Evolutionary conservation across 1,284 basidiomycete genomes (phyloP).

Genomic region (Mycena citricolor): DNA sequence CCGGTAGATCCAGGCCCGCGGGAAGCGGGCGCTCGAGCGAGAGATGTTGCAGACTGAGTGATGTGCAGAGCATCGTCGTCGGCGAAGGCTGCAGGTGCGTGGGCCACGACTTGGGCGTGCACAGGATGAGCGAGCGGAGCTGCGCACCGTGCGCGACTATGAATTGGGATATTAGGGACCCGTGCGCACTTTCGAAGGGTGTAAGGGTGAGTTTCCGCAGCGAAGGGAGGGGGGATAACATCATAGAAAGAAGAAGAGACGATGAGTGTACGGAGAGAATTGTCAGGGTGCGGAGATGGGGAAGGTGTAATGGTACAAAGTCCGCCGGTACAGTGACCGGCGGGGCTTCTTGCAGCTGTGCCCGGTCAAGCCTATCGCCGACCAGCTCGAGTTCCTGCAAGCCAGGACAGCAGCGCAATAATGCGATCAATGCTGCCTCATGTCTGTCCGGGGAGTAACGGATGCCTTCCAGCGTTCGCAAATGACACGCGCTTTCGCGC

Average conservation of each 20-base stretch:
- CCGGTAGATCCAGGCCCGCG: conserved; percentile 36
- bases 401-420: conserved; percentile 56
- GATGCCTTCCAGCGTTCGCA: conserved; percentile 65
- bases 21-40: conserved; percentile 69
- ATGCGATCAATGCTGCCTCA: conserved; percentile 50
- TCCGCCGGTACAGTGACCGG: conserved; percentile 28
- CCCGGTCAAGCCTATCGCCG: conserved; percentile 54
- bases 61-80: conserved; percentile 48
- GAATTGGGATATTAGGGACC: conserved; percentile 58
- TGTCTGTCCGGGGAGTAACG: conserved; percentile 44
- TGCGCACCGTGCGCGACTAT: conserved; percentile 61
- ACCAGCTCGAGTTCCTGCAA: conserved; percentile 70
- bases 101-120: conserved; percentile 73
- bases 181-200: conserved; percentile 65
- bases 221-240: conserved; percentile 61
- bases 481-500: conserved; percentile 50
- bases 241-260: conserved; percentile 59
- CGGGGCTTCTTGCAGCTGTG: conserved; percentile 39
- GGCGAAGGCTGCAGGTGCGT: conserved; percentile 62
- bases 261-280: conserved; percentile 69
- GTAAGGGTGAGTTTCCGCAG: conserved; percentile 73
- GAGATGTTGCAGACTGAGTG: conserved; percentile 60
- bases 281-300: conserved; percentile 60
- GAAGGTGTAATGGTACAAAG: conserved; percentile 51
- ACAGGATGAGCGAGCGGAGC: conserved; percentile 65